Evolutionary conservation across 106 monocot species (phyloP), one percentile per base, ranked within the genome.

Genomic region (Acorus calamus): DNA sequence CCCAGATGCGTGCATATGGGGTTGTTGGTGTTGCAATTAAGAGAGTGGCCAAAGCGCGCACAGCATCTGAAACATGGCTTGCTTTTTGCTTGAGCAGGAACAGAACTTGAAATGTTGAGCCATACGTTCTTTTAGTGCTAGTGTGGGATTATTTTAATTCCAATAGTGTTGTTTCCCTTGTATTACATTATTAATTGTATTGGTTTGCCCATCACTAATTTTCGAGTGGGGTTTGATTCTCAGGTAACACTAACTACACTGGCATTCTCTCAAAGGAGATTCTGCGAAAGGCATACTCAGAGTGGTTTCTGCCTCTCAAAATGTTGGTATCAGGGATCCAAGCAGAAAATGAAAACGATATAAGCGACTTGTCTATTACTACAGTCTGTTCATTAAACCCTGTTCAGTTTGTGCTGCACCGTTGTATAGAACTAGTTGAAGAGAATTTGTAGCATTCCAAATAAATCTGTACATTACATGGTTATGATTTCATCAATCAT

Each of bases 381-480:
- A 74, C 83, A 9, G 10, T 65, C 43, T 88, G 92, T 68, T 69
- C 80, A 7, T 52, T 98, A 10, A 85, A 88, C 73, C 88, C 88
- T 48, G 52, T 88, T 61, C 80, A 83, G 49, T 44, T 88, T 62
- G 98, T 98, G n/a, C 54, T 98, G 42, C 63, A 88, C 62, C 91
- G 88, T 10, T 98, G 92, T 60, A 92, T 98, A 49, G 88, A 92
- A 69, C 68, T 98, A 55, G 85, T 85, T 13, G 98, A 98, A 71
- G 79, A 86, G 7, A 69, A 63, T 62, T 69, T 77, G 54, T 70
- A 73, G 9, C 57, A 50, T 53, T 46, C 47, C 52, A 55, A 59
- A 28, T 67, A 53, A 68, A 28, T 28, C 28, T 28, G 28, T 28
- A 28, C 28, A 28, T 28, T 28, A 28, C 28, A 28, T 28, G 28